Conservation (phyloP, 495 filamentous ascomycete genomes). For the Penicillium fimorum region DNA sequence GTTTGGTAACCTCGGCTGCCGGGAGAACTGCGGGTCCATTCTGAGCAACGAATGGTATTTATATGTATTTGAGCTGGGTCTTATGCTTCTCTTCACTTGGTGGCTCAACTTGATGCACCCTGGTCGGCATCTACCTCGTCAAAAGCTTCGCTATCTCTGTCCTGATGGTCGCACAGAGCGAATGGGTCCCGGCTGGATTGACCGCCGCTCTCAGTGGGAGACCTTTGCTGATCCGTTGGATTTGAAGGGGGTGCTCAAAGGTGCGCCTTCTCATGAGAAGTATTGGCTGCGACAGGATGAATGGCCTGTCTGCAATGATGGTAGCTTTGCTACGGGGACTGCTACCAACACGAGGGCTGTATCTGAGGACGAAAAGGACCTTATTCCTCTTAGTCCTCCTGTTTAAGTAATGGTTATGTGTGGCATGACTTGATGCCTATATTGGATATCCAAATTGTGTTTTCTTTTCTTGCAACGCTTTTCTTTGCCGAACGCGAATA, state of each 20-base stretch:
- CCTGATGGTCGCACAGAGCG: slow-evolving; percentile 35
- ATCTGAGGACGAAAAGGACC: not conserved
- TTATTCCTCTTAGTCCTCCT: not conserved
- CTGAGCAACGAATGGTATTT: slow-evolving; percentile 41
- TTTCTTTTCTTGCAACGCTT: not conserved
- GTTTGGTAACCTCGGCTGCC: slow-evolving; percentile 20
- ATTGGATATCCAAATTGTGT: not conserved
- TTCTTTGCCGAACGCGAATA: not conserved
- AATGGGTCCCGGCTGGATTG: slow-evolving; percentile 41
- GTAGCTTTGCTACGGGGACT: slow-evolving; percentile 35
- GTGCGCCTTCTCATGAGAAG: slow-evolving; percentile 28
- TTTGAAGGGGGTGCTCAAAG: slow-evolving; percentile 27
- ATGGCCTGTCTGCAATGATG: slow-evolving; percentile 32
- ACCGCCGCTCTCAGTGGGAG: slow-evolving; percentile 28
- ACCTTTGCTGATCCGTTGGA: slow-evolving; percentile 40
- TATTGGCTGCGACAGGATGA: slow-evolving; percentile 32
- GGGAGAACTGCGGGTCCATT: slow-evolving; percentile 26
- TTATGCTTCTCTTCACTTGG: slow-evolving; percentile 40
- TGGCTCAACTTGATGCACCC: slow-evolving; percentile 42
- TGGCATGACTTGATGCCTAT: not conserved
- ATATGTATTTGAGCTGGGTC: slow-evolving; percentile 39
- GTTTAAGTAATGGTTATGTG: not conserved
- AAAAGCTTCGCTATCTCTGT: slow-evolving; percentile 35
- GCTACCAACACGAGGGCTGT: slow-evolving; percentile 18
- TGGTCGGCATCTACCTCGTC: slow-evolving; percentile 29